Evolutionary conservation across 345 rosid species (phyloP), one percentile per base, ranked within the genome.

Genomic region (Cardiospermum halicacabum): DNA sequence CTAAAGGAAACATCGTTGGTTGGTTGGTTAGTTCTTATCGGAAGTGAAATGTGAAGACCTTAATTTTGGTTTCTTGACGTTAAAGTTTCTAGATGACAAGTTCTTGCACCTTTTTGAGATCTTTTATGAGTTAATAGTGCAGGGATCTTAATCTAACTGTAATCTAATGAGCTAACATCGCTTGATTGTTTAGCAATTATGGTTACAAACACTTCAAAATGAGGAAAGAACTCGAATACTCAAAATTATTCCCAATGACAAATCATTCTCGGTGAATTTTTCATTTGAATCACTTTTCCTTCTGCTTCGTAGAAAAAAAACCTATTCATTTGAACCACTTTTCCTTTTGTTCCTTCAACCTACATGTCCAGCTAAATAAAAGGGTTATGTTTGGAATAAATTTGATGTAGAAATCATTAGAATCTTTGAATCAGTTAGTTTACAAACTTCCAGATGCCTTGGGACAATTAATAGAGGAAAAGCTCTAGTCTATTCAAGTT

Each of bases 41-140:
- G n/a, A 8, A 34, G 56, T 32, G 13, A 31, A 49, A 49, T 18
- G 13, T 61, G 34, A 18, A 61, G 40, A 53, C 30, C 65, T 53
- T 10, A 34, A 18, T 53, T 53, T 26, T 39, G 60, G 25, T 53
- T 25, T 53, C 26, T 3, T 24, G 43, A 27, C 26, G 51, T 53
- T 26, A 6, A 15, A 15, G 39, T 25, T 39, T 25, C 18, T 5
- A 13, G 28, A 18, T 39, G 49, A 27, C 53, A 28, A 31, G 26
- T 42, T 53, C 53, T 11, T 51, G 34, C 36, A 24, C 11, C 51
- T 50, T n/a, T 63, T 63, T 51, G 34, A 32, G 67, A 26, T 19
- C 56, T 47, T n/a, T 5, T 18, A 49, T 36, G 21, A 5, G 8
- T 21, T 49, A 43, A 7, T 24, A 13, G 1, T 3, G 34, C 42